A percentile compares a stretch with the other conserved stretches of the same genome.
Evolutionary conservation across 768 basidiomycete species (phyloP).

Genomic region (Epithele typhae): DNA sequence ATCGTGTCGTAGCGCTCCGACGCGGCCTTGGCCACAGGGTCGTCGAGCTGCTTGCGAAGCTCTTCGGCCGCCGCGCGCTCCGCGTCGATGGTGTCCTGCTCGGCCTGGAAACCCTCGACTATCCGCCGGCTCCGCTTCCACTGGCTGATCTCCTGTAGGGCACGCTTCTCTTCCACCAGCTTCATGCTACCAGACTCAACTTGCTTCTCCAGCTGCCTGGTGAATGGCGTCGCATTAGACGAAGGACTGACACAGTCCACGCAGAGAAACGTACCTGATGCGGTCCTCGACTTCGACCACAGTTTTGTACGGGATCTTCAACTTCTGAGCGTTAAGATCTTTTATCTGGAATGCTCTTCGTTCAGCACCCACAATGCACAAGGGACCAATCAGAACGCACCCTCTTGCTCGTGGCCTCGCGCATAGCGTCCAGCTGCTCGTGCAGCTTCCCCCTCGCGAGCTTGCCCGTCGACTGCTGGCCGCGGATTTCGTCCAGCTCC

Average conservation of each 20-base stretch:
- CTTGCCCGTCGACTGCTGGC: conserved; percentile 77
- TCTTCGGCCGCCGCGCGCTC: conserved; percentile 74
- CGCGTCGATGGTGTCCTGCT: conserved; percentile 77
- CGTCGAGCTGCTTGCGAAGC: conserved; percentile 79
- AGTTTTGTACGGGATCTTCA: conserved; percentile 75
- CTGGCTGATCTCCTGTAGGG: conserved; percentile 82
- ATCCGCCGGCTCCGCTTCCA: conserved; percentile 65
- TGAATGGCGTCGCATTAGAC: too few species aligned
- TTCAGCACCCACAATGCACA: too few species aligned
- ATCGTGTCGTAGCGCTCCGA: conserved; percentile 80
- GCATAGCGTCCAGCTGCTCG: conserved; percentile 74
- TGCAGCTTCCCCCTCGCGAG: conserved; percentile 59
- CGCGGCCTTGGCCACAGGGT: conserved; percentile 81
- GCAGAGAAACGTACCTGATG: conserved; percentile 54
- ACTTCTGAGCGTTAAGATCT: conserved; percentile 77
- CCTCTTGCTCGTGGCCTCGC: conserved; percentile 82
- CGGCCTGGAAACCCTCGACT: conserved; percentile 77
- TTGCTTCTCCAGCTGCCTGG: conserved; percentile 78
- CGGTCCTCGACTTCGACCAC: conserved; percentile 84
- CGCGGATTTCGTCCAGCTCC: conserved; percentile 77
- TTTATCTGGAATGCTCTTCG: too few species aligned
- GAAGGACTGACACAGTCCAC: conserved; percentile 22
- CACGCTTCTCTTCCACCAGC: conserved; percentile 92
- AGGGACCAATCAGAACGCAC: too few species aligned
- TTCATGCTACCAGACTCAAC: conserved; percentile 92